These are phyloP conservation scores for Colletotrichum tropicicola DNA, from an alignment of 2,329 filamentous ascomycete species.

Conservation along the genomic window DNA sequence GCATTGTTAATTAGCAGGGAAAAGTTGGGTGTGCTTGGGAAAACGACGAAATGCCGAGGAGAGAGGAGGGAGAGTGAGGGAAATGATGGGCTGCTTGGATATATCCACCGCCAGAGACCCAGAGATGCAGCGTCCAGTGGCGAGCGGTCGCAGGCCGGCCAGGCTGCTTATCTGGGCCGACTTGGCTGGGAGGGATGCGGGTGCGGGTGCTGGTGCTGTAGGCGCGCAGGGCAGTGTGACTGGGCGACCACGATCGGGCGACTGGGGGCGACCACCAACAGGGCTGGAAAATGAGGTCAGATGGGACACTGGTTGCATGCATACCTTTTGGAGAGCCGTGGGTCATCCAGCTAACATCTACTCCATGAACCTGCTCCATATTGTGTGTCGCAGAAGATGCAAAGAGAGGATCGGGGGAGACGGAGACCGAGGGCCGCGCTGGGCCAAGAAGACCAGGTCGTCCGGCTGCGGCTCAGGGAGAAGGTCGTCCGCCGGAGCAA, in stretches of 20 bases:
- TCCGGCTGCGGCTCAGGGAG: neutral
- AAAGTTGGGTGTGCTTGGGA: neutral
- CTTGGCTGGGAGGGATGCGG: slow-evolving; percentile 8
- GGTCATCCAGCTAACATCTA: slow-evolving; percentile 90
- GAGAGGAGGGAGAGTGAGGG: neutral
- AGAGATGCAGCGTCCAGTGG: slow-evolving; percentile 12
- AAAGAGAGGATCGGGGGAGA: neutral
- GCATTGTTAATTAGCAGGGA: slow-evolving; percentile 22
- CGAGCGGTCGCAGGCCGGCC: slow-evolving; percentile 11
- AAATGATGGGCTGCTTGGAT: slow-evolving; percentile 12
- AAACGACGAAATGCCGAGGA: neutral
- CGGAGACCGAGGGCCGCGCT: slow-evolving; percentile 1
- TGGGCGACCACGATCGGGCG: slow-evolving; percentile 3
- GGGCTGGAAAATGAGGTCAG: slow-evolving; percentile 27
- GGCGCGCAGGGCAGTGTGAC: slow-evolving; percentile 2
- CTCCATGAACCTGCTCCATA: slow-evolving; percentile 84
- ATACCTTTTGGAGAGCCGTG: slow-evolving; percentile 85
- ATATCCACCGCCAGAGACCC: slow-evolving; percentile 12
- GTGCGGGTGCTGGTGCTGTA: slow-evolving; percentile 12
- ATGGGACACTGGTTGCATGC: slow-evolving; percentile 39
- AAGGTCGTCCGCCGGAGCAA: neutral
- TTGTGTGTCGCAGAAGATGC: slow-evolving; percentile 38
- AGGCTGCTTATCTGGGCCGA: slow-evolving; percentile 27
- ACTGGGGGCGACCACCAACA: slow-evolving; percentile 16
- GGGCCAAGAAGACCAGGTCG: slow-evolving; percentile 6